Evolutionary conservation across 257 asterid species (phyloP).

Genomic region (Fraxinus anomala): DNA sequence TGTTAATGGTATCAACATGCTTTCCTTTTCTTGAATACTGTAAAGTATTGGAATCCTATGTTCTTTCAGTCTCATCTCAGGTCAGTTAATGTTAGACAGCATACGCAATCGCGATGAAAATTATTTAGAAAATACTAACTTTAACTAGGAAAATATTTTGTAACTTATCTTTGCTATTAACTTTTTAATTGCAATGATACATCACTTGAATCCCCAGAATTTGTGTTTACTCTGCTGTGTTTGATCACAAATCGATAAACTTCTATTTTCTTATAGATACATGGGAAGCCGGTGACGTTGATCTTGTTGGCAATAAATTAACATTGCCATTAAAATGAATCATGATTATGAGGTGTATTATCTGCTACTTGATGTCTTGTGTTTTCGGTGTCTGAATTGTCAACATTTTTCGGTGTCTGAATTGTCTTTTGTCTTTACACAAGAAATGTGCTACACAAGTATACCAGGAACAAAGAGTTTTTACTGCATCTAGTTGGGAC

Average conservation of each 20-base stretch:
- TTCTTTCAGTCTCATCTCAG: slow-evolving; percentile 18
- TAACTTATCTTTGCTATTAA: too few relatives aligned
- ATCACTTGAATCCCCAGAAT: background rate
- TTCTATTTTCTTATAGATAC: too few relatives aligned
- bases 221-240: background rate
- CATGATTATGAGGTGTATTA: background rate
- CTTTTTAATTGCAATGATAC: too few relatives aligned
- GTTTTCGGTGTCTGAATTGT: background rate
- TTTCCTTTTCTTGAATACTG: slow-evolving; percentile 31
- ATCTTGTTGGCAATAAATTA: background rate
- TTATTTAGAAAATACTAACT: background rate
- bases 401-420: background rate
- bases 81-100: background rate
- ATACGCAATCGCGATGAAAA: too few relatives aligned
- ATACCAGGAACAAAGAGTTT: background rate
- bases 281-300: background rate
- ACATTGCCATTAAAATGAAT: background rate
- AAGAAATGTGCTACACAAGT: background rate
- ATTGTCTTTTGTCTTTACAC: background rate
- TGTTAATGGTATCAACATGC: slow-evolving; percentile 11
- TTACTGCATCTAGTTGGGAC: slow-evolving; percentile 18
- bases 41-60: slow-evolving; percentile 27
- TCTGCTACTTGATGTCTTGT: background rate
- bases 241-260: background rate
- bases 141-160: background rate